These are phyloP conservation scores for Rubia peregrina DNA, from an alignment of 305 asterid species.

Conservation along the genomic window DNA sequence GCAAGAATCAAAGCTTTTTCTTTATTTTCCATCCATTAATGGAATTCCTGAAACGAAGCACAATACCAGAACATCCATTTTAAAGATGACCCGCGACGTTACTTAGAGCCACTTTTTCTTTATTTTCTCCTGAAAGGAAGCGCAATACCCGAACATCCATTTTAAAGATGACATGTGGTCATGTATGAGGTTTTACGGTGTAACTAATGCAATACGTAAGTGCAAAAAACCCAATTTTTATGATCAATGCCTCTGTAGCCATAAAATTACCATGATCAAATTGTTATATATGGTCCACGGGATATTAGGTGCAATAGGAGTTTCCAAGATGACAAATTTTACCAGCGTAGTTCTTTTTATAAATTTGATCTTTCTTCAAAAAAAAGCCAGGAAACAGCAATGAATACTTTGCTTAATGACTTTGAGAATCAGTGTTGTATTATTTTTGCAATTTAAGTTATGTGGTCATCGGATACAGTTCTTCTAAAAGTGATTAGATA, in stretches of 20 bases:
- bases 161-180: not conserved
- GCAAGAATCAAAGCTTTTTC: not conserved
- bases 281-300: not conserved
- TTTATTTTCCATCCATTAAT: not conserved
- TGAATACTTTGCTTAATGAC: not conserved
- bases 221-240: not conserved
- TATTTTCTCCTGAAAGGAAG: not conserved
- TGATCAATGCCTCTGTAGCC: not conserved
- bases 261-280: not conserved
- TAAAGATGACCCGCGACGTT: not conserved
- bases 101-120: not conserved
- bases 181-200: not conserved
- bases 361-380: not conserved
- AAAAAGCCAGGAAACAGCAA: not conserved
- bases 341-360: not conserved
- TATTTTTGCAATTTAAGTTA: not conserved
- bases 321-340: not conserved
- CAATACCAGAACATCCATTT: not conserved
- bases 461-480: not conserved
- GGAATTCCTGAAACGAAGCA: not conserved
- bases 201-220: not conserved
- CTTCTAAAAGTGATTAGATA: not conserved
- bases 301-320: not conserved
- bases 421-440: not conserved
- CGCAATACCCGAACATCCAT: not conserved